phyloP scores from a whole-genome alignment of 495 filamentous ascomycete genomes.

The Penicillium parvum region DNA sequence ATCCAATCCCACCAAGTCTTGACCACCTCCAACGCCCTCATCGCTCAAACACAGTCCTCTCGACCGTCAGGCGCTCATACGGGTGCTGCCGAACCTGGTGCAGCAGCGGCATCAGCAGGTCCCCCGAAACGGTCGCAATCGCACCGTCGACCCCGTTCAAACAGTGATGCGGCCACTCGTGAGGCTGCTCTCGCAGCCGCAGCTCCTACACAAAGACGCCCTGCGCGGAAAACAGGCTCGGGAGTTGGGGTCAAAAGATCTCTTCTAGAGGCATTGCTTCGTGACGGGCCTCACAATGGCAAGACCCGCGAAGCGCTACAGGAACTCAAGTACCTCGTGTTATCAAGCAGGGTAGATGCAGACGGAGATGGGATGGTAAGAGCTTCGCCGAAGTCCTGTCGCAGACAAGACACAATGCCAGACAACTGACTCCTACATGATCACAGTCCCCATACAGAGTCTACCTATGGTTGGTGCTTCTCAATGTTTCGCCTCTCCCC shows the following conservation, averaged over 20 bases:
- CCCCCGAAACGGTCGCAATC: conserved; percentile 23
- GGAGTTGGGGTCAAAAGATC: conserved; percentile 57
- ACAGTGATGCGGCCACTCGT: conserved; percentile 60
- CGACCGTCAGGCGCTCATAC: conserved; percentile 26
- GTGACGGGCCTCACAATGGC: conserved; percentile 68
- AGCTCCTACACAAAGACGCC: conserved; percentile 37
- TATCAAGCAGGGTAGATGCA: conserved; percentile 74
- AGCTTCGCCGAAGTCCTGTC: background rate
- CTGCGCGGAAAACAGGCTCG: conserved; percentile 51
- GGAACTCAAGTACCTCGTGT: conserved; percentile 68
- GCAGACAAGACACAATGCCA: background rate
- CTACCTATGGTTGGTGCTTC: conserved; percentile 91
- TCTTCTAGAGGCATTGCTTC: conserved; percentile 56
- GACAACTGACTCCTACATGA: background rate
- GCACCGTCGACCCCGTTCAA: conserved; percentile 61
- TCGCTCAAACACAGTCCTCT: conserved; percentile 38
- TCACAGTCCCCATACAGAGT: conserved; percentile 83
- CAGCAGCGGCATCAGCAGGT: conserved; percentile 22
- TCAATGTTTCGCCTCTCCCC: conserved; percentile 74
- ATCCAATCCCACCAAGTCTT: conserved; percentile 50
- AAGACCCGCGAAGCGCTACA: conserved; percentile 63
- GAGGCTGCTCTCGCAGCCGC: conserved; percentile 33
- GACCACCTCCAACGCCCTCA: conserved; percentile 29
- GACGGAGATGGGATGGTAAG: conserved; percentile 87
- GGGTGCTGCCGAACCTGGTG: background rate